These are phyloP conservation scores for Fusarium hainanense DNA, from an alignment of 2,329 filamentous ascomycete genomes.

Conservation along the genomic window DNA sequence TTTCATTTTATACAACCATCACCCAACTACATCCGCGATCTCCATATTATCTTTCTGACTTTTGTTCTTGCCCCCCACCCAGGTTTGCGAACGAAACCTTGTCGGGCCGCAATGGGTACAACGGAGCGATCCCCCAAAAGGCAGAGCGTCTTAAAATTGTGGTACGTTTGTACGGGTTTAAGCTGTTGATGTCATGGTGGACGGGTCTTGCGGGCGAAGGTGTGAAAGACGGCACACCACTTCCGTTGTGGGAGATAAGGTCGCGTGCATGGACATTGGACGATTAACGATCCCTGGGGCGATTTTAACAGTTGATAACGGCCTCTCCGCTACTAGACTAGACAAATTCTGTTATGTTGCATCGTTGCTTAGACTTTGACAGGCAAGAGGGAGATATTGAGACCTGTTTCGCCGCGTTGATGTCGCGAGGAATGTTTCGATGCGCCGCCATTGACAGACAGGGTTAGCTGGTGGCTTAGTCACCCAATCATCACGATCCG, in stretches of 20 bases:
- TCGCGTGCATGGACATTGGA: constrained; percentile 27
- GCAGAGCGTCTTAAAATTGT: constrained; percentile 25
- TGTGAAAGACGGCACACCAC: constrained; percentile 28
- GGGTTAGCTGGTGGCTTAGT: background rate
- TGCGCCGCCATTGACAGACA: background rate
- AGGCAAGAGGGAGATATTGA: too few relatives aligned
- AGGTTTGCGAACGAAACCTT: constrained; percentile 9
- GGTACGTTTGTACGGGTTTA: constrained; percentile 25
- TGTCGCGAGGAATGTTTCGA: constrained; percentile 3
- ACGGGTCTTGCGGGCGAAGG: background rate
- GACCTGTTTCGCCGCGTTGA: background rate
- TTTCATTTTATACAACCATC: constrained; percentile 26
- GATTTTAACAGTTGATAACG: background rate
- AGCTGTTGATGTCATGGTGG: constrained; percentile 36
- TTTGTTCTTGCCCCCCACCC: constrained; percentile 8
- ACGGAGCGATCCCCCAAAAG: constrained; percentile 31
- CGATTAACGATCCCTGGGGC: background rate
- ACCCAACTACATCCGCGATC: constrained; percentile 6
- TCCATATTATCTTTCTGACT: constrained; percentile 10
- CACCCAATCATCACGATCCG: background rate
- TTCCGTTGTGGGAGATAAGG: constrained; percentile 30
- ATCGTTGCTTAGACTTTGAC: background rate
- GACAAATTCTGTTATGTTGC: background rate
- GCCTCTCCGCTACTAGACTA: constrained; percentile 1
- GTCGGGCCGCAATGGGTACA: constrained; percentile 39